phyloP scores from a whole-genome alignment of 208 protist species.

The Crithidia expoeki region DNA sequence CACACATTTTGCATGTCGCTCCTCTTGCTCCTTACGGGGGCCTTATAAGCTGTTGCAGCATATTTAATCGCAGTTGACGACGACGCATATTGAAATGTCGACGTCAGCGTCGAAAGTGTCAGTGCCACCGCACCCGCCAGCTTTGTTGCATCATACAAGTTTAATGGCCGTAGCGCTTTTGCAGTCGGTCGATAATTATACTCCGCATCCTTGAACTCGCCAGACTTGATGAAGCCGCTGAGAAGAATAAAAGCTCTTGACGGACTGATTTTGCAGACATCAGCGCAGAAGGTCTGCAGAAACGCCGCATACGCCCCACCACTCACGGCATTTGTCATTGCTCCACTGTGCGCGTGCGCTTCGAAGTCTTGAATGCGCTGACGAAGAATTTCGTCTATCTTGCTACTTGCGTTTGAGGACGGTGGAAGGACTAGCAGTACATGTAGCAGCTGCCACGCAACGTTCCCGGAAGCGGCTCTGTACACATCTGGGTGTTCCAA shows the following conservation, averaged over 20 bases:
- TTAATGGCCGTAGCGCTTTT: constrained; percentile 2
- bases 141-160: constrained; percentile 26
- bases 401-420: neutral
- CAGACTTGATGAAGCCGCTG: neutral
- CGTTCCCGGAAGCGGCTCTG: constrained; percentile 14
- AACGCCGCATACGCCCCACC: constrained; percentile 23
- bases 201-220: too few relatives aligned
- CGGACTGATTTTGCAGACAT: constrained; percentile 1
- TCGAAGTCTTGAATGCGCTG: constrained; percentile 8
- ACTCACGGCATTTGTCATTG: constrained; percentile 6
- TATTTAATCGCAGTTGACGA: too few relatives aligned
- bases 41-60: too few relatives aligned
- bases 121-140: constrained; percentile 16
- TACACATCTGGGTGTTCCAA: neutral
- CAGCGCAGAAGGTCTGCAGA: constrained; percentile 14
- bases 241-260: constrained; percentile 1
- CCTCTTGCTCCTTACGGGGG: too few relatives aligned
- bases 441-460: constrained; percentile 37
- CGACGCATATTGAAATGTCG: neutral
- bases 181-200: neutral
- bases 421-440: constrained; percentile 22
- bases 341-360: neutral
- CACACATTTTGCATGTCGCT: too few relatives aligned
- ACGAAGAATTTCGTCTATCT: neutral
- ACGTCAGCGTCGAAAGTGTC: constrained; percentile 3